Percentiles rank a stretch among this genome's conserved stretches.
Evolutionary conservation across 73 alveolate genomes (phyloP).

Genomic region (Tetrahymena borealis): DNA sequence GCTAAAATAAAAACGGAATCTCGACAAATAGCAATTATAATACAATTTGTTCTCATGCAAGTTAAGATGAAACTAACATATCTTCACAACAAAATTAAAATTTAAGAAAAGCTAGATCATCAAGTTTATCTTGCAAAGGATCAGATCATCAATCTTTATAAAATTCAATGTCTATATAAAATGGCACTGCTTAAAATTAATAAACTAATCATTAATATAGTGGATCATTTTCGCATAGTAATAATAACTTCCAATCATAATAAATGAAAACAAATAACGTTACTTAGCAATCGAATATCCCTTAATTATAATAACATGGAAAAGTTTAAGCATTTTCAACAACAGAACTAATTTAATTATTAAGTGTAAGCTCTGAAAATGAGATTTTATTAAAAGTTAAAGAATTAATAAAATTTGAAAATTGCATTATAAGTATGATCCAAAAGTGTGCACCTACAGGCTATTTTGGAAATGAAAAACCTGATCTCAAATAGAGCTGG

Average conservation of each 20-base stretch:
- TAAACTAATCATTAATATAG: not conserved
- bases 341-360: not conserved
- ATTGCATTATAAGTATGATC: not conserved
- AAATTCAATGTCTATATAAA: not conserved
- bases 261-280: not conserved
- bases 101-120: not conserved
- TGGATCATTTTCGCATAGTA: not conserved
- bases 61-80: not conserved
- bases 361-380: not conserved
- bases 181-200: not conserved
- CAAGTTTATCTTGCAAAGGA: not conserved
- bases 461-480: not conserved
- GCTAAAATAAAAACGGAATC: not conserved
- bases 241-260: not conserved
- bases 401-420: not conserved
- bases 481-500: not conserved
- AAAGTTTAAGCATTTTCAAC: not conserved
- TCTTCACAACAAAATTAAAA: not conserved
- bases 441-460: not conserved
- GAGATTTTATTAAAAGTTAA: not conserved
- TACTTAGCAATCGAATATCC: not conserved
- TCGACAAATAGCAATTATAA: not conserved
- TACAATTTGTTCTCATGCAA: not conserved
- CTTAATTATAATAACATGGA: not conserved
- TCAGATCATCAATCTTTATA: not conserved